These are phyloP conservation scores for Porpolomopsis calyptriformis DNA, from an alignment of 768 basidiomycete species.

Conservation along the genomic window DNA sequence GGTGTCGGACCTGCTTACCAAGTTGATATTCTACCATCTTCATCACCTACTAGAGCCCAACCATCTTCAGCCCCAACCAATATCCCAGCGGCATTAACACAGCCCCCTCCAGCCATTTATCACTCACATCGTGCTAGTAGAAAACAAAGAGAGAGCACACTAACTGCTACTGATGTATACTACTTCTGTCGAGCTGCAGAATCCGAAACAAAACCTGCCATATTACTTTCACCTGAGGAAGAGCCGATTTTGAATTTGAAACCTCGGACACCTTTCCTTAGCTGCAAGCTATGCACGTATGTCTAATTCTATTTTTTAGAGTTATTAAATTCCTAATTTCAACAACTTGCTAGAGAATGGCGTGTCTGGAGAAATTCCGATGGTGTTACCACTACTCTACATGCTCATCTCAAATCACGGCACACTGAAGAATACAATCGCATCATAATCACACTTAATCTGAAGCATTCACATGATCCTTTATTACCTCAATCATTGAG, in stretches of 20 bases:
- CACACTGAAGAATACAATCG: conserved; percentile 13
- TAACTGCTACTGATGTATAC: conserved; percentile 15
- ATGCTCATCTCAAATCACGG: conserved; percentile 15
- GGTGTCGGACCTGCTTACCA: background rate
- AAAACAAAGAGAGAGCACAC: background rate
- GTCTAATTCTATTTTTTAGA: too few relatives aligned
- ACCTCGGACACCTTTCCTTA: conserved; percentile 10
- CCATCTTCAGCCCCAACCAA: background rate
- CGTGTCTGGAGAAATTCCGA: conserved; percentile 12
- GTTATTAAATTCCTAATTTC: conserved; percentile 14
- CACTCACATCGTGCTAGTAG: too few relatives aligned
- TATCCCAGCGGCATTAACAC: background rate
- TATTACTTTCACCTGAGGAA: background rate
- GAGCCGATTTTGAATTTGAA: conserved; percentile 5
- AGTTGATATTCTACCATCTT: background rate
- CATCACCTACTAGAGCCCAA: background rate
- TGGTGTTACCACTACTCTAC: conserved; percentile 15
- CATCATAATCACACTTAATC: conserved; percentile 7
- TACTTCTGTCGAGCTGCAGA: conserved; percentile 13
- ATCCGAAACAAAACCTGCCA: conserved; percentile 3
- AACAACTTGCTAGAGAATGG: conserved; percentile 7
- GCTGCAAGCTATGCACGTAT: conserved; percentile 21
- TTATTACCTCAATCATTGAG: background rate
- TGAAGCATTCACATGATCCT: conserved; percentile 8
- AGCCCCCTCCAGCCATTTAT: background rate